Base-by-base conservation (phyloP, 306 rosid species). In the Acacia crassicarpa region DNA sequence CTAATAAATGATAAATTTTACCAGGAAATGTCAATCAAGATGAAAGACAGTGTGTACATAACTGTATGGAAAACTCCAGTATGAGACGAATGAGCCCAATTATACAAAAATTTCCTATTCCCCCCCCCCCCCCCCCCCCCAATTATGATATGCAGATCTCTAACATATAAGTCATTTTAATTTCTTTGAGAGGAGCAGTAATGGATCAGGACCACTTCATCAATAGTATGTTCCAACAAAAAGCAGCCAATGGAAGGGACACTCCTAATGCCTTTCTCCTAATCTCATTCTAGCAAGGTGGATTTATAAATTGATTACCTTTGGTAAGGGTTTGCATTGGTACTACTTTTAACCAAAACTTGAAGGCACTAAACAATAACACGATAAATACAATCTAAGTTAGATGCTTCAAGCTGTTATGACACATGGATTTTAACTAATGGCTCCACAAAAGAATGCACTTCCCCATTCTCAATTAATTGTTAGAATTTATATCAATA, bases 381-480 rank as follows among this genome's bases (percentile, higher is more conserved):
- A 32, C 13, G 48, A 33, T 20, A 74, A 49, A 53, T 53, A 54
- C 19, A 74, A 54, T n/a, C 22, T 20, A 35, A n/a, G 3, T 53
- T 74, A 13, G 49, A 45, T 9, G 51, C 32, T 11, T 53, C 35
- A 32, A n/a, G 78, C 13, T 35, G 67, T 74, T 32, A 35, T 20
- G 11, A 19, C 44, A 23, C 44, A 38, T 33, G 22, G 41, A 68
- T 54, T 30, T 22, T 8, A 38, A 53, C 38, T 30, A 53, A 68
- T 15, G 19, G 19, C 53, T 12, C 43, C 65, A 10, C 27, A 54
- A 53, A 63, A 33, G 69, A 61, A 56, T 46, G 49, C 7, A 40
- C 19, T 17, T 54, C 45, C 51, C 25, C 59, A 67, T 67, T 65
- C 54, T 53, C 53, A 80, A 76, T 68, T 59, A 23, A 81, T 38